These are phyloP conservation scores for Trichoderma pleuroti DNA, from an alignment of 2,329 filamentous ascomycete genomes.

Conservation along the genomic window DNA sequence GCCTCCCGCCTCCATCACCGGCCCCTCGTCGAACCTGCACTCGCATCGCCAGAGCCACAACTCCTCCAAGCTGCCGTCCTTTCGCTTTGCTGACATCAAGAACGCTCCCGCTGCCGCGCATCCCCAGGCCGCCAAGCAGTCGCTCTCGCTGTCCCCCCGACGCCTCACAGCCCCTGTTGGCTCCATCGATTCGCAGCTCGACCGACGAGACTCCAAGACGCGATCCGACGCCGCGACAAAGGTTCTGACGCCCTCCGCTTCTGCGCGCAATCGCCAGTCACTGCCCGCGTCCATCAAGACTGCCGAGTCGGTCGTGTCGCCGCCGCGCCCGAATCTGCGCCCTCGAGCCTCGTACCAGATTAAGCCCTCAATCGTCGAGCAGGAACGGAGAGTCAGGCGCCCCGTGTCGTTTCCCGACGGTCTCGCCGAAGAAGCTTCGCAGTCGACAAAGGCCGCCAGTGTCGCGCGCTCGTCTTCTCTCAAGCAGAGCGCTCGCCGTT, in stretches of 20 bases:
- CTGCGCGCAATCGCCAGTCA: constrained; percentile 12
- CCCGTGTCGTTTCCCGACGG: constrained; percentile 20
- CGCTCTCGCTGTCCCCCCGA: constrained; percentile 10
- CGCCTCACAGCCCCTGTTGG: constrained; percentile 17
- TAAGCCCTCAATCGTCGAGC: constrained; percentile 13
- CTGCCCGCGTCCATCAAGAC: constrained; percentile 1
- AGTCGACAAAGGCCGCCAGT: constrained; percentile 25
- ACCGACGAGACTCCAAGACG: constrained; percentile 6
- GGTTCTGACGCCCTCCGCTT: background rate
- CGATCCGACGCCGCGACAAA: constrained; percentile 1
- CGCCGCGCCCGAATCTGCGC: constrained; percentile 16
- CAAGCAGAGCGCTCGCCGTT: constrained; percentile 37
- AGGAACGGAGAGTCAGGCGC: constrained; percentile 13
- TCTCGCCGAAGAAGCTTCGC: constrained; percentile 18
- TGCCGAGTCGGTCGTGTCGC: background rate
- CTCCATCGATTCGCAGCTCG: constrained; percentile 10
- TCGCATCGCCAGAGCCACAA: constrained; percentile 52
- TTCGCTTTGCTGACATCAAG: constrained; percentile 50
- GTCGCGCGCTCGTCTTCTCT: constrained; percentile 28
- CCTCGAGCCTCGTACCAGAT: constrained; percentile 21
- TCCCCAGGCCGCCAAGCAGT: constrained; percentile 24
- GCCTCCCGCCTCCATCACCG: constrained; percentile 19
- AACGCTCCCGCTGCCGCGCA: constrained; percentile 27
- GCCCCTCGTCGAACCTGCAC: constrained; percentile 33
- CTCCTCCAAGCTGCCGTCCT: constrained; percentile 54